These are phyloP conservation scores for Salix udensis DNA, from an alignment of 345 rosid genomes.

Conservation along the genomic window DNA sequence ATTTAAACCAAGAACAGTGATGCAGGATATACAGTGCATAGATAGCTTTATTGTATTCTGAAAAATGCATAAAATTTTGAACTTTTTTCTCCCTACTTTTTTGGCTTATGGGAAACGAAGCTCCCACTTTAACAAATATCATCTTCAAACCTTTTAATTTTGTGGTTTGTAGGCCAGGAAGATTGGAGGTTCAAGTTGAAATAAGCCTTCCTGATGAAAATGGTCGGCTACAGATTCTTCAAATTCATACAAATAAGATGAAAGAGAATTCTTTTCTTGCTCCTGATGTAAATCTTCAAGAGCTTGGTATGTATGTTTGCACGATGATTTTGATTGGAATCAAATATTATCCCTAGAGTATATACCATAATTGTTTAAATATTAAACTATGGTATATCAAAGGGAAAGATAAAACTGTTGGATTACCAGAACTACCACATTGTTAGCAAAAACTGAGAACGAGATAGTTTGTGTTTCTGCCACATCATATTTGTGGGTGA, in stretches of 20 bases:
- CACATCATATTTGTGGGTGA: not conserved
- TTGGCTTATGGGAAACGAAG: not conserved
- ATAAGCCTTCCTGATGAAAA: conserved; percentile 99
- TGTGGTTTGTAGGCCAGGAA: conserved; percentile 71
- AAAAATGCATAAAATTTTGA: not conserved
- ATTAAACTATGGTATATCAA: not conserved
- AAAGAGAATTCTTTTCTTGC: conserved; percentile 94
- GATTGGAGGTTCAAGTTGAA: conserved; percentile 98
- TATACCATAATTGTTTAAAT: not conserved
- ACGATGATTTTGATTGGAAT: not conserved
- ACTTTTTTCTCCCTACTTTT: not conserved
- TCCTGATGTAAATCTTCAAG: conserved; percentile 76
- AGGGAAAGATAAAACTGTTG: not conserved
- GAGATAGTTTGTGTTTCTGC: not conserved
- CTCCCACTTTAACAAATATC: not conserved
- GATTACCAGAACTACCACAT: not conserved
- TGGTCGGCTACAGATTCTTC: conserved; percentile 93
- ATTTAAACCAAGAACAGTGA: not conserved
- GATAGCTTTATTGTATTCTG: not conserved
- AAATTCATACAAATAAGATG: conserved; percentile 98
- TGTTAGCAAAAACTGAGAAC: not conserved
- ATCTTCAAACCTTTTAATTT: not conserved
- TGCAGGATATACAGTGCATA: not conserved
- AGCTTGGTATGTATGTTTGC: conserved; percentile 59
- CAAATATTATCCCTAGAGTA: not conserved